phyloP scores from a whole-genome alignment of 2,329 filamentous ascomycete genomes.

The Thielaviopsis populi region DNA sequence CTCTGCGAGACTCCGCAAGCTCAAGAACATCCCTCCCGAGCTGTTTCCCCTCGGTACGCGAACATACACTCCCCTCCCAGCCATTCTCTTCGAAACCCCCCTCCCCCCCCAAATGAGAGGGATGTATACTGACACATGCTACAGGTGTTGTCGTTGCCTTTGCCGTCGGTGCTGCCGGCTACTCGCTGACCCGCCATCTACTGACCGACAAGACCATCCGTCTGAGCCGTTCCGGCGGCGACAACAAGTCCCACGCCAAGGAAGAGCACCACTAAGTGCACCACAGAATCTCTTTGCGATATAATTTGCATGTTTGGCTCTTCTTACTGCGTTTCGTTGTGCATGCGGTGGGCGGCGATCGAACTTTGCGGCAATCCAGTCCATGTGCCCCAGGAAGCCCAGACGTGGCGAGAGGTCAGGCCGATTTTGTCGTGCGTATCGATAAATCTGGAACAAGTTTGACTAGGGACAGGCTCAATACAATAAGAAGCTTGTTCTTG shows the following conservation, averaged over 20 bases:
- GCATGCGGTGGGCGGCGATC: not conserved
- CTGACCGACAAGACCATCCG: conserved; percentile 83
- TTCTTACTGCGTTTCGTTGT: not conserved
- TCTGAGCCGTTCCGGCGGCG: conserved; percentile 47
- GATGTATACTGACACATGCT: conserved; percentile 20
- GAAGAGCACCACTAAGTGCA: conserved; percentile 25
- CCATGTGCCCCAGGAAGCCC: not conserved
- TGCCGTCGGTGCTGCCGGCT: conserved; percentile 64
- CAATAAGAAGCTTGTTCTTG: conserved; percentile 11
- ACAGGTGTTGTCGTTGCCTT: conserved; percentile 76
- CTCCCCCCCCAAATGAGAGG: too few relatives aligned
- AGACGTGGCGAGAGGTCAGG: not conserved
- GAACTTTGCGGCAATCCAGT: not conserved
- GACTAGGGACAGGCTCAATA: not conserved
- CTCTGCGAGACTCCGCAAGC: conserved; percentile 80
- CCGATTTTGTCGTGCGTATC: not conserved
- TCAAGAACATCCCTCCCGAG: conserved; percentile 85
- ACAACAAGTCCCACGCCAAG: conserved; percentile 22
- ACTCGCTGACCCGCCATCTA: conserved; percentile 73
- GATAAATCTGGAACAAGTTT: not conserved
- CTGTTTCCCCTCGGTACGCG: conserved; percentile 76
- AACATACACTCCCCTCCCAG: conserved; percentile 4
- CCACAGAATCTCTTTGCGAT: conserved; percentile 20
- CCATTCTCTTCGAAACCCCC: not conserved
- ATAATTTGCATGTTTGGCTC: conserved; percentile 3